Base-by-base conservation (phyloP, 202 grass and related monocot species). In the Saccharum hybrid region DNA sequence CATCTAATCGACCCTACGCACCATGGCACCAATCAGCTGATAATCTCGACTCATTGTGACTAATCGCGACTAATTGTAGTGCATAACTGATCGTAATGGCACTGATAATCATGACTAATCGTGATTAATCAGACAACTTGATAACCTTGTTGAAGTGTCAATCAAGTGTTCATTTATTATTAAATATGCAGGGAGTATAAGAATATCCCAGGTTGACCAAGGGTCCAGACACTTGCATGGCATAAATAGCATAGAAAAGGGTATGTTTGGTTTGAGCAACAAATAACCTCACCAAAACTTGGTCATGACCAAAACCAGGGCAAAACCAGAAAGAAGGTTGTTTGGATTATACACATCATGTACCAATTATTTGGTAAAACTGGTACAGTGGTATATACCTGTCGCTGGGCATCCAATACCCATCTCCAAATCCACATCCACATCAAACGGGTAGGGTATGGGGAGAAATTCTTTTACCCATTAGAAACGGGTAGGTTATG, bases 201-300 rank as follows among this genome's bases (percentile, higher is more conserved):
- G 42, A 65, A 65, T 22, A 74, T 66, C 34, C 42, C 34, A 57
- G 41, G 64, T 16, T 73, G 33, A 66, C 51, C 16, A 31, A 41
- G 19, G 8, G 33, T 41, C 57, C 33, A 69, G 51, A 80, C 19
- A 74, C 26, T 26, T 26, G 26, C 4, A 64, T 74, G 60, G 34
- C n/a, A 74, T 74, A 60, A 66, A 52, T 28, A 68, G 28, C 38
- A 19, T 71, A 71, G 26, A 74, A 13, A 74, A 37, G 33, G 18
- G 10, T 34, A 31, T 74, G 28, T 59, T 56, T 74, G 48, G 16
- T 56, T 67, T 52, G n/a, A 66, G 9, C 42, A 11, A 5, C 46
- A 54, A 68, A 49, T 39, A 28, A 33, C 62, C 62, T 10, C 45
- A 37, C 42, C 42, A 57, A 66, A 37, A 79, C 26, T 49, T 67